Base-by-base conservation (phyloP, 768 basidiomycete genomes). In the Rhodotorula sphaerocarpa region DNA sequence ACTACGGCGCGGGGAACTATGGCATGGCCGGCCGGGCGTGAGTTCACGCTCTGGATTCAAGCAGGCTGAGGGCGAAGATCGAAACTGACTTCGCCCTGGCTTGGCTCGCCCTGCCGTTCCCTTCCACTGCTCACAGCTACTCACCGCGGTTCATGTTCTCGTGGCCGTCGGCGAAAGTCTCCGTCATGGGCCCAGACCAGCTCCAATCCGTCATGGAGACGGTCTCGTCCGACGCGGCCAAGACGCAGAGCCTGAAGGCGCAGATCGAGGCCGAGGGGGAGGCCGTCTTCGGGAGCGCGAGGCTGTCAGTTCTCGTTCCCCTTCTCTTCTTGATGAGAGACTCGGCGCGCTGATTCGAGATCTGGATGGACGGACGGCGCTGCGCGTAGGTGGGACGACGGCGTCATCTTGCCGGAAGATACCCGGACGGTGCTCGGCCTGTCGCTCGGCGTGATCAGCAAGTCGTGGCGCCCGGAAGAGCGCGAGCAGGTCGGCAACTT, bases 161-260 rank as follows among this genome's bases (percentile, higher is more conserved):
- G 89, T 96, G 92, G 92, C 91, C 91, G 61, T 91, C 91, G 68
- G 88, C 91, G 41, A 91, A 87, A 75, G 85, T 93, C 3, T 87
- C 86, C 21, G 92, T 96, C 42, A 96, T 96, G 91, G 91, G 92
- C 41, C 88, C 88, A 3, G 87, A 84, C 14, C 92, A 95, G 73
- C 81, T 96, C 30, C 89, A 88, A 15, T 86, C 88, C 71, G 91
- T 96, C 44, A 96, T 96, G 92, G 78, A 85, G 20, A 82, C 83
- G 0, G 90, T 95, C 21, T 90, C 89, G 16, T 87, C 83, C 84
- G 89, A 60, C 48, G 41, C 61, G 70, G 52, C 63, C 60, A 61
- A 69, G 65, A 55, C 70, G 68, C 27, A 57, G 55, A 50, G 52
- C 28, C 62, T 68, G 23, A 62, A 60, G 75, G 78, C 80, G 21